phyloP scores from a whole-genome alignment of 495 filamentous ascomycete genomes.

The Lophiostoma macrostomum region DNA sequence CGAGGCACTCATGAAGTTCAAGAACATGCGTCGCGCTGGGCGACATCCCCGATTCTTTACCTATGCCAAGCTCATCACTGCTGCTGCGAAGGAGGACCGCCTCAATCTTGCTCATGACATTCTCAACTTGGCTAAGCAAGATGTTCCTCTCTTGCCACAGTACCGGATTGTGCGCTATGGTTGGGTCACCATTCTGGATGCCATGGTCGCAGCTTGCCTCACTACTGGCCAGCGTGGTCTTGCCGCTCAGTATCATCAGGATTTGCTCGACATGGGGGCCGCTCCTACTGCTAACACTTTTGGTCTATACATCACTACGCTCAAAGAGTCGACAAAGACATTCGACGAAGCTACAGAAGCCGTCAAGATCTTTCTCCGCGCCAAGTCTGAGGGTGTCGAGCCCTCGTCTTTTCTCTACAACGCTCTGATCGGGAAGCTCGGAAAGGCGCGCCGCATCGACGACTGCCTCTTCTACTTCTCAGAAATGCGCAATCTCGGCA shows the following conservation, averaged over 20 bases:
- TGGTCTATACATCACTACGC: conserved; percentile 94
- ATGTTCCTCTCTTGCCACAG: conserved; percentile 78
- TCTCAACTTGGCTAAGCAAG: conserved; percentile 76
- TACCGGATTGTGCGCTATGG: conserved; percentile 85
- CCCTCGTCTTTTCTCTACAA: conserved; percentile 98
- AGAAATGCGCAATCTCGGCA: conserved; percentile 90
- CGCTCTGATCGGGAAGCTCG: conserved; percentile 95
- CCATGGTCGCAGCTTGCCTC: conserved; percentile 92
- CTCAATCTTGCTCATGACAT: conserved; percentile 81
- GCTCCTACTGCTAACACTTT: conserved; percentile 96
- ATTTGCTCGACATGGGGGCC: conserved; percentile 80
- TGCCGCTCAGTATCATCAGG: conserved; percentile 83
- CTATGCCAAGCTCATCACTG: conserved; percentile 89
- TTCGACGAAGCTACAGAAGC: conserved; percentile 97
- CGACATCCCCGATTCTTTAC: conserved; percentile 93
- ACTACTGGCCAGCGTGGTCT: conserved; percentile 73
- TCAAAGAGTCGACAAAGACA: conserved; percentile 94
- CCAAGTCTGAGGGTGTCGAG: conserved; percentile 89
- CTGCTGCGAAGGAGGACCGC: conserved; percentile 77
- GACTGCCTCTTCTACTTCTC: conserved; percentile 97
- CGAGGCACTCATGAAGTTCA: conserved; percentile 77
- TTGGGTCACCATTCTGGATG: conserved; percentile 90
- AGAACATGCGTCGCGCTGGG: conserved; percentile 87
- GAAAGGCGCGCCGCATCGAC: conserved; percentile 94
- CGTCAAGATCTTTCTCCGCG: conserved; percentile 92